Base-by-base conservation (phyloP, 345 rosid genomes). In the Turritis glabra region DNA sequence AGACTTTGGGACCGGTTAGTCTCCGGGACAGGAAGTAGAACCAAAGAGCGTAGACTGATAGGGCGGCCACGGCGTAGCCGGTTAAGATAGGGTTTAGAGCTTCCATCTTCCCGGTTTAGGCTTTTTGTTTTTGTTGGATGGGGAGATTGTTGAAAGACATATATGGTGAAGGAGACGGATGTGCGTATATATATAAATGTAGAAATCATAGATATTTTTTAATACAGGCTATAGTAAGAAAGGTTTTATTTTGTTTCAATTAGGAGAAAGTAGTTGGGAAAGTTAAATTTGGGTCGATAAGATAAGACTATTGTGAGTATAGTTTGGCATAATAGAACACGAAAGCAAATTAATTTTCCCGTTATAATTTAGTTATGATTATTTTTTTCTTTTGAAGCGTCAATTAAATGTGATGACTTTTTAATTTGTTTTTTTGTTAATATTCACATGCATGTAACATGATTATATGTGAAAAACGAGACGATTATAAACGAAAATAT, bases 211-310 rank as follows among this genome's bases (percentile, higher is more conserved):
- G 14, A 26, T 56, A 70, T 26, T 23, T 56, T 55, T 13, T 26
- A 53, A 35, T 4, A 35, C 14, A 67, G 22, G 71, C 74, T 47
- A 56, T 77, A 72, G 70, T 50, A 66, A 76, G 79, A 75, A 80
- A 69, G 69, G 22, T 75, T 76, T 19, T 23, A 62, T 53, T 69
- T 63, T 25, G 38, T 52, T 61, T 25, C 50, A 35, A 62, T 71
- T 86, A 87, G 97, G 93, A 85, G 80, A 57, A 70, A 86, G 92
- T 86, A 57, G 97, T 85, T 92, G 64, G 75, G 96, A 90, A 71
- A 64, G 30, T 66, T 69, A 21, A 59, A 56, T 43, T 58, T 73
- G 77, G 84, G 87, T 83, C 81, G 89, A 85, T 85, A 77, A 79
- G 85, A 77, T 85, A 73, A 80, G 85, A 78, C 70, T 71, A 30